phyloP scores from a whole-genome alignment of 2,329 filamentous ascomycete genomes.

The Zasmidium angulare region DNA sequence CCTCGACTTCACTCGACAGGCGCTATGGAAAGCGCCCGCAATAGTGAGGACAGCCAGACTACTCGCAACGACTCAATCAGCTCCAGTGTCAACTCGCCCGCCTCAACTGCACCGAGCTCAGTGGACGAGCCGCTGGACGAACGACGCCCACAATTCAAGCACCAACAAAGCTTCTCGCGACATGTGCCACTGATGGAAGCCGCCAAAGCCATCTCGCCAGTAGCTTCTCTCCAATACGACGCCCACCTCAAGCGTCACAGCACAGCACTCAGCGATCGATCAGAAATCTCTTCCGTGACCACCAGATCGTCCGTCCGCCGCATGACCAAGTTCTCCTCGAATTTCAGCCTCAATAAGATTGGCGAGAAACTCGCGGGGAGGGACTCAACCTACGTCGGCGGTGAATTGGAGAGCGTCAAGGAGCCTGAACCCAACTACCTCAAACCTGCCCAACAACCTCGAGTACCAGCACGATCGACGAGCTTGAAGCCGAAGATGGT shows the following conservation, averaged over 20 bases:
- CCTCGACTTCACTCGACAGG: conserved; percentile 2
- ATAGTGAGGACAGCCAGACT: conserved; percentile 18
- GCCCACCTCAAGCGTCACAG: neutral
- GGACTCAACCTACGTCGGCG: conserved; percentile 1
- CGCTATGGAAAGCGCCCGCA: conserved; percentile 12
- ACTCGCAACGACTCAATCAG: conserved; percentile 11
- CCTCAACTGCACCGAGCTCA: conserved; percentile 26
- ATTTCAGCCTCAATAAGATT: conserved; percentile 23
- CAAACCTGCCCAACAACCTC: conserved; percentile 7
- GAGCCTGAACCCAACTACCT: conserved; percentile 7
- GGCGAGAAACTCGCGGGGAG: conserved; percentile 11
- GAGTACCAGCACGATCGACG: conserved; percentile 15
- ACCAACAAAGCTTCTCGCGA: conserved; percentile 10
- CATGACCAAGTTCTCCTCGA: conserved; percentile 26
- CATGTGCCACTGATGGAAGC: conserved; percentile 23
- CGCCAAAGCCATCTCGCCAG: conserved; percentile 1
- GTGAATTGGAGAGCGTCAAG: conserved; percentile 13
- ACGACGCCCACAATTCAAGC: conserved; percentile 2
- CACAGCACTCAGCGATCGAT: conserved; percentile 4
- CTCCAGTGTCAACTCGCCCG: conserved; percentile 17
- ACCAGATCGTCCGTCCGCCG: conserved; percentile 9
- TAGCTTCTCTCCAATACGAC: neutral
- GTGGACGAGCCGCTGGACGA: conserved; percentile 12
- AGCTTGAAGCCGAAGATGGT: conserved; percentile 30
- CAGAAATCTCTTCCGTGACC: neutral